phyloP scores from a whole-genome alignment of 2,329 filamentous ascomycete species.

The Penicillium sp. region DNA sequence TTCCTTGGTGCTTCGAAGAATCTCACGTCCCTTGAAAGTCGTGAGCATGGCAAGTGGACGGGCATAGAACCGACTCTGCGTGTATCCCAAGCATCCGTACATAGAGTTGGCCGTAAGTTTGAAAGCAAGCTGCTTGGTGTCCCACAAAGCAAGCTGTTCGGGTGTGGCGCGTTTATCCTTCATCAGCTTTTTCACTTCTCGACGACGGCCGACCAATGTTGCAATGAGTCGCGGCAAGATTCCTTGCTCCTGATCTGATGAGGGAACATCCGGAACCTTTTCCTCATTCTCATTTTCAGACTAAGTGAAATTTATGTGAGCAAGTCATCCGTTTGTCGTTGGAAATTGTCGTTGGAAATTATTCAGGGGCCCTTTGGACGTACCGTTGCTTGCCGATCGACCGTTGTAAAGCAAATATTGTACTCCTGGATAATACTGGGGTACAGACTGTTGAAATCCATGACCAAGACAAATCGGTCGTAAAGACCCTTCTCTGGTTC shows the following conservation, averaged over 20 bases:
- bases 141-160: conserved; percentile 88
- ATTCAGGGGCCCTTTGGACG: conserved; percentile 26
- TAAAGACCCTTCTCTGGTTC: conserved; percentile 97
- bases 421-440: conserved; percentile 98
- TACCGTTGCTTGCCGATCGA: conserved; percentile 69
- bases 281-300: conserved; percentile 70
- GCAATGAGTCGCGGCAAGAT: conserved; percentile 87
- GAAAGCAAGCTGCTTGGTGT: conserved; percentile 93
- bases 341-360: too few species aligned
- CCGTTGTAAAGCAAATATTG: conserved; percentile 99
- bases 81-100: conserved; percentile 98
- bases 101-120: conserved; percentile 99
- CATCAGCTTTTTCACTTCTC: conserved; percentile 94
- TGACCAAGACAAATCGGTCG: conserved; percentile 96
- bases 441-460: conserved; percentile 99
- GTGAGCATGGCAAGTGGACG: conserved; percentile 91
- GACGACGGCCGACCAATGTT: conserved; percentile 79
- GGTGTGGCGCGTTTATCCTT: conserved; percentile 81
- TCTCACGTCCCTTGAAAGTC: conserved; percentile 95
- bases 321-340: too few species aligned
- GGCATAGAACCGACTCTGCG: conserved; percentile 94
- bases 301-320: conserved; percentile 14
- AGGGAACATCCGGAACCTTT: conserved; percentile 78
- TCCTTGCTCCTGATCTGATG: conserved; percentile 65
- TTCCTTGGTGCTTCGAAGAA: conserved; percentile 91